Percentiles rank a stretch among this genome's conserved stretches.
phyloP scores from a whole-genome alignment of 2,329 filamentous ascomycete genomes.

The Niveomyces coronatus region DNA sequence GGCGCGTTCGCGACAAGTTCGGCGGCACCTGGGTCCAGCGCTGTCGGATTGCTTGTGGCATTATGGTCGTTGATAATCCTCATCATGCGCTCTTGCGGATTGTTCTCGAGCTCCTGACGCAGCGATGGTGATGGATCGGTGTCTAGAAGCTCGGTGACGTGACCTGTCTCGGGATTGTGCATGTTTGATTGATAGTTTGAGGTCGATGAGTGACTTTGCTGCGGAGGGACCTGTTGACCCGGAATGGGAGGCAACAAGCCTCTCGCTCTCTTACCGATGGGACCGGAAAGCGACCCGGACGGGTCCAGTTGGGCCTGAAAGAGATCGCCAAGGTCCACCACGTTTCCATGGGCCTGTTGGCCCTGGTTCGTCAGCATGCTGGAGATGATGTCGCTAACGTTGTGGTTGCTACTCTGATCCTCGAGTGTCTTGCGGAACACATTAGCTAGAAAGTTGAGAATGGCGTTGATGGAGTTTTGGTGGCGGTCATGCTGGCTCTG shows the following conservation, averaged over 20 bases:
- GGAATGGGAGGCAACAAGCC: slow-evolving; percentile 47
- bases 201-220: slow-evolving; percentile 19
- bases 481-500: slow-evolving; percentile 92
- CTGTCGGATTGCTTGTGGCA: slow-evolving; percentile 36
- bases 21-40: slow-evolving; percentile 42
- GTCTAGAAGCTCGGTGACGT: slow-evolving; percentile 52
- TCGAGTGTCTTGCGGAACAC: slow-evolving; percentile 92
- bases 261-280: slow-evolving; percentile 38
- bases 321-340: slow-evolving; percentile 52
- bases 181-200: slow-evolving; percentile 20
- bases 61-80: slow-evolving; percentile 56
- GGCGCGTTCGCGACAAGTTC: slow-evolving; percentile 44
- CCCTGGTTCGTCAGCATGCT: slow-evolving; percentile 55
- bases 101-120: slow-evolving; percentile 45
- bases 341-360: slow-evolving; percentile 40
- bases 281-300: slow-evolving; percentile 28
- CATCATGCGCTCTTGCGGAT: slow-evolving; percentile 53
- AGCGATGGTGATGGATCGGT: slow-evolving; percentile 40
- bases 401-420: slow-evolving; percentile 64
- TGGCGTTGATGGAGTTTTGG: slow-evolving; percentile 98
- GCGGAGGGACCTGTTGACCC: slow-evolving; percentile 21
- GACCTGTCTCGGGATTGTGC: slow-evolving; percentile 38
- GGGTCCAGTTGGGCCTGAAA: slow-evolving; percentile 36
- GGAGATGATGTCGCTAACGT: slow-evolving; percentile 75
- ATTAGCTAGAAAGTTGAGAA: slow-evolving; percentile 90